Conservation (phyloP, 2,329 filamentous ascomycete genomes). For the Rhinocladiella similis region DNA sequence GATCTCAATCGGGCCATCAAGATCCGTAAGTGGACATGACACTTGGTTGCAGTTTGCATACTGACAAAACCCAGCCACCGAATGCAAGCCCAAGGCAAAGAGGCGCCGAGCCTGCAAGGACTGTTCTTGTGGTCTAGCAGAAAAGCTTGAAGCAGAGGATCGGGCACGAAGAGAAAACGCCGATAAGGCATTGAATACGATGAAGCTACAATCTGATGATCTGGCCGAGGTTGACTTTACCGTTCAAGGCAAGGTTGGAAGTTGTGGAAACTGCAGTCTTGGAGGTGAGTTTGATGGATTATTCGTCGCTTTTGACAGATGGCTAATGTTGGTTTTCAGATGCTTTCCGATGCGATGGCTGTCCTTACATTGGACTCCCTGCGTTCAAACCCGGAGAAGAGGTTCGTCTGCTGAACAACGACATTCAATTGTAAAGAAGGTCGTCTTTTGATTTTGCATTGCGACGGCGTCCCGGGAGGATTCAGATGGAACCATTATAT, state of each 20-base stretch:
- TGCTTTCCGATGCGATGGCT: conserved; percentile 58
- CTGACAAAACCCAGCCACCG: conserved; percentile 60
- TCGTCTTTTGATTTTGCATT: conserved; percentile 3
- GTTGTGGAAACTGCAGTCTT: conserved; percentile 89
- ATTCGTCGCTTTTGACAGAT: conserved; percentile 72
- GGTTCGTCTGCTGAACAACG: conserved; percentile 81
- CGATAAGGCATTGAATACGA: conserved; percentile 55
- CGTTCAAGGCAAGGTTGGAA: conserved; percentile 93
- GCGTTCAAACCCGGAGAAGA: conserved; percentile 98
- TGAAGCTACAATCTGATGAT: conserved; percentile 73
- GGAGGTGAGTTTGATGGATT: conserved; percentile 52
- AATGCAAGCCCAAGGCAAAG: conserved; percentile 86
- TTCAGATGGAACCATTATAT: not conserved
- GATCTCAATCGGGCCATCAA: conserved; percentile 74
- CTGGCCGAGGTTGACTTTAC: conserved; percentile 93
- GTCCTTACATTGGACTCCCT: conserved; percentile 86
- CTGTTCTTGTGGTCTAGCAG: conserved; percentile 90
- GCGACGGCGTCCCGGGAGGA: conserved; percentile 17
- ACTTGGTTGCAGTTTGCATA: conserved; percentile 16
- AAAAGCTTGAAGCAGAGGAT: conserved; percentile 85
- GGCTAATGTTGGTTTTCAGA: conserved; percentile 11
- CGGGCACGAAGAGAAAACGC: conserved; percentile 63
- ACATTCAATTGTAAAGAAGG: conserved; percentile 65
- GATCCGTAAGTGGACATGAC: conserved; percentile 25
- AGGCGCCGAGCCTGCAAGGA: conserved; percentile 94